phyloP scores from a whole-genome alignment of 495 filamentous ascomycete genomes.

The Aspergillus haitiensis region DNA sequence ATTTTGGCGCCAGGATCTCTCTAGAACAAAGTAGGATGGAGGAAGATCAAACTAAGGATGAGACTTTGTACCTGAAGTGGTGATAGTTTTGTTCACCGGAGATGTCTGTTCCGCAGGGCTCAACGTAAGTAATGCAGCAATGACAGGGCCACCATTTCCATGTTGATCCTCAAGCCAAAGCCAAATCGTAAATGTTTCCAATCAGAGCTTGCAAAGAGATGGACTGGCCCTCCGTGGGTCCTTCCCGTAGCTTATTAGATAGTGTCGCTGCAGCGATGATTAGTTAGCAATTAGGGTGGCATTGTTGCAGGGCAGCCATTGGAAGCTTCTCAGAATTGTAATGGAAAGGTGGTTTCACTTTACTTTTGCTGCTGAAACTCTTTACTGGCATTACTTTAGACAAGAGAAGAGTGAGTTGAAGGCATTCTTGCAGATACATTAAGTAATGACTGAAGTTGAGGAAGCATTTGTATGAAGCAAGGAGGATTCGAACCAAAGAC shows the following conservation, averaged over 20 bases:
- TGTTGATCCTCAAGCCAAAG: slow-evolving; percentile 12
- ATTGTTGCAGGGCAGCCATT: background rate
- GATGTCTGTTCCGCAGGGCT: slow-evolving; percentile 24
- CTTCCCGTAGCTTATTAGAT: slow-evolving; percentile 11
- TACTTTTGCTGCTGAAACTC: background rate
- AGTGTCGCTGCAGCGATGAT: slow-evolving; percentile 5
- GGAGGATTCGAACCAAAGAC: no score
- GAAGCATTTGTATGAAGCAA: no score
- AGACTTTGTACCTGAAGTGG: slow-evolving; percentile 10
- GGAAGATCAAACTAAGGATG: background rate
- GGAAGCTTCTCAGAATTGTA: background rate
- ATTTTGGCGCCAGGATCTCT: background rate
- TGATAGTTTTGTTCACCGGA: slow-evolving; percentile 20
- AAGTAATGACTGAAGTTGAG: background rate
- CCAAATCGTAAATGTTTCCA: slow-evolving; percentile 13
- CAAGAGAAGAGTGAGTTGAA: background rate
- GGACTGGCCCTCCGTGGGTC: slow-evolving; percentile 14
- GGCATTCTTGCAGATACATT: background rate
- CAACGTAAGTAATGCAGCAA: slow-evolving; percentile 14
- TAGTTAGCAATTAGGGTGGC: background rate
- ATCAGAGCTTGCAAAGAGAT: slow-evolving; percentile 16
- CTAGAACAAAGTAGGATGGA: background rate
- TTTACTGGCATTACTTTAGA: background rate
- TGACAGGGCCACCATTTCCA: slow-evolving; percentile 11
- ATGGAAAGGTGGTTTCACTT: background rate